Percentiles rank a stretch among this genome's conserved stretches.
These are phyloP conservation scores for Euphrasia arctica DNA, from an alignment of 305 asterid species.

Conservation along the genomic window DNA sequence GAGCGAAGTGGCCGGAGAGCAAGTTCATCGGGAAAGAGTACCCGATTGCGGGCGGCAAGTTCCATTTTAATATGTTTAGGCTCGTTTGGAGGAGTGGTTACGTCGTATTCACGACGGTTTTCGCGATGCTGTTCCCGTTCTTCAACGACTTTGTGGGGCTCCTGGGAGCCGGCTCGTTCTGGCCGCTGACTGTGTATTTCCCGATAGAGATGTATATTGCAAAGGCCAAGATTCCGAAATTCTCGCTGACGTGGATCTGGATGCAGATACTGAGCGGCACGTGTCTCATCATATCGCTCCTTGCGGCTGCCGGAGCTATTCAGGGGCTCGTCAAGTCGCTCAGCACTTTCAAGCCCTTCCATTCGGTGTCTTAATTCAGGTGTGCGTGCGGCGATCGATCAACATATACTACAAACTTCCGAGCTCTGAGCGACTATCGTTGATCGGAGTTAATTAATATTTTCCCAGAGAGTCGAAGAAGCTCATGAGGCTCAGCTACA, in stretches of 20 bases:
- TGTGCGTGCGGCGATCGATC: not conserved
- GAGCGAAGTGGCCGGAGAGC: conserved; percentile 30
- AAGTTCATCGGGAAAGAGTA: conserved; percentile 28
- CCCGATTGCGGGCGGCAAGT: conserved; percentile 8
- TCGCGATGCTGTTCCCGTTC: conserved; percentile 42
- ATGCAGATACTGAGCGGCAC: conserved; percentile 37
- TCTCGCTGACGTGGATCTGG: conserved; percentile 44
- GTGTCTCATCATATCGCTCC: conserved; percentile 46
- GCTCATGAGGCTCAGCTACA: too few relatives aligned
- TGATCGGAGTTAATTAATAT: too few relatives aligned
- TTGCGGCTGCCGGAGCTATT: conserved; percentile 57
- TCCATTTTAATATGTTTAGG: conserved; percentile 30
- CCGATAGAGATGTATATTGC: conserved; percentile 46
- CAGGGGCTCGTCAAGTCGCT: conserved; percentile 40
- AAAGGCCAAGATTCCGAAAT: conserved; percentile 32
- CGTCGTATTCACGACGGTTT: conserved; percentile 31
- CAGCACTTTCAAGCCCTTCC: conserved; percentile 22
- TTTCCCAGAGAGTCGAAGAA: too few relatives aligned
- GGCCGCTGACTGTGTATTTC: conserved; percentile 40
- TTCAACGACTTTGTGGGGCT: conserved; percentile 46
- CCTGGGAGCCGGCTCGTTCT: conserved; percentile 38
- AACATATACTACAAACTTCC: not conserved
- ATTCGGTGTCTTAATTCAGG: conserved; percentile 20
- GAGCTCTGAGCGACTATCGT: too few relatives aligned
- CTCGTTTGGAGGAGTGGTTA: conserved; percentile 38